phyloP scores from a whole-genome alignment of 2,329 filamentous ascomycete species.

The Ramularia endophylla region DNA sequence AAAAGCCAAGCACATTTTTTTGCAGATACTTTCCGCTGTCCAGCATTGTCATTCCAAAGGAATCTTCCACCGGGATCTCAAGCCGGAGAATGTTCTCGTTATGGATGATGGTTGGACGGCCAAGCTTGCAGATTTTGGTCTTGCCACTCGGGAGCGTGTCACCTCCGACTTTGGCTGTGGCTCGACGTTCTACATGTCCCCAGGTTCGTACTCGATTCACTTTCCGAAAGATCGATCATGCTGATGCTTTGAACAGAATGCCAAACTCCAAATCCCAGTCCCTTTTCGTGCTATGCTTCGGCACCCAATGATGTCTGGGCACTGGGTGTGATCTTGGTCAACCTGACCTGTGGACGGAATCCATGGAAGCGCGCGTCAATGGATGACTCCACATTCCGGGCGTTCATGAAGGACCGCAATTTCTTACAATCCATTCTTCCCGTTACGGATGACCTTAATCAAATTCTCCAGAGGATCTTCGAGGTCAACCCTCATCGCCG shows the following conservation, averaged over 20 bases:
- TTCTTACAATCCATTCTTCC: slow-evolving; percentile 93
- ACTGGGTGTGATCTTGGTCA: slow-evolving; percentile 95
- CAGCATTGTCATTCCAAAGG: slow-evolving; percentile 88
- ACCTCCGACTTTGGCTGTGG: slow-evolving; percentile 97
- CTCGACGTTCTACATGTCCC: slow-evolving; percentile 99
- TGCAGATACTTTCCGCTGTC: slow-evolving; percentile 95
- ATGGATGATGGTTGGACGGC: slow-evolving; percentile 82
- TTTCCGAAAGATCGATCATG: slow-evolving; percentile 6
- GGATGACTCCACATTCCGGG: slow-evolving; percentile 92
- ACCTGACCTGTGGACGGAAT: slow-evolving; percentile 95
- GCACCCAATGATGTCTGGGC: slow-evolving; percentile 97
- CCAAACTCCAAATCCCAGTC: slow-evolving; percentile 67
- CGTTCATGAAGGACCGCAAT: slow-evolving; percentile 74
- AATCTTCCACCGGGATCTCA: slow-evolving; percentile 96
- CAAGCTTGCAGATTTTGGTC: slow-evolving; percentile 95
- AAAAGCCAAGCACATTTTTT: slow-evolving; percentile 78
- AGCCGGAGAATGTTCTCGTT: slow-evolving; percentile 97
- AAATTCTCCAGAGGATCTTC: slow-evolving; percentile 82
- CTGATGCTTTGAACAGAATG: slow-evolving; percentile 61
- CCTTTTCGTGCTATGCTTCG: slow-evolving; percentile 73
- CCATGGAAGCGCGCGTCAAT: slow-evolving; percentile 95
- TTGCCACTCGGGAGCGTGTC: slow-evolving; percentile 75
- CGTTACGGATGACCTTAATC: slow-evolving; percentile 80
- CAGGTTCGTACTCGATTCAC: slow-evolving; percentile 56
- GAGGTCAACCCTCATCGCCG: slow-evolving; percentile 75